Evolutionary conservation across 768 basidiomycete species (phyloP).

Genomic region (Mycena floridula): DNA sequence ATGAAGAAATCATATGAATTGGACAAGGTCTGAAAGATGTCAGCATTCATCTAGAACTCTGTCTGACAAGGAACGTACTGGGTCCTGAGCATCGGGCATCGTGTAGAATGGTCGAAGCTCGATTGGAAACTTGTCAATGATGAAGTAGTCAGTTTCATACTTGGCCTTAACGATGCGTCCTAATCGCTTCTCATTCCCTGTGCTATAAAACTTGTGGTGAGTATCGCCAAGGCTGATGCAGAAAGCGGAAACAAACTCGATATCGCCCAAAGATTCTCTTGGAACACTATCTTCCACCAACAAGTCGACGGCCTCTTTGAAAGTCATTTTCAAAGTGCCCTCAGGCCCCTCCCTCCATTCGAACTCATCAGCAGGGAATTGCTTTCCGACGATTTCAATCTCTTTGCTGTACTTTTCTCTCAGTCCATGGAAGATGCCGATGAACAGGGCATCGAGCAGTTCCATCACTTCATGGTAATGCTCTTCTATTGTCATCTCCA

Average conservation of each 20-base stretch:
- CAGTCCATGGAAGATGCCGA: constrained; percentile 81
- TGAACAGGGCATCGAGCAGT: constrained; percentile 79
- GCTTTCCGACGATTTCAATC: constrained; percentile 72
- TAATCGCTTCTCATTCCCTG: constrained; percentile 91
- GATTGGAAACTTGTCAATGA: constrained; percentile 98
- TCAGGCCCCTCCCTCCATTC: constrained; percentile 89
- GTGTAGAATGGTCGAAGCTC: constrained; percentile 97
- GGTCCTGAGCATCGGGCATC: constrained; percentile 93
- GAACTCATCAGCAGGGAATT: constrained; percentile 96
- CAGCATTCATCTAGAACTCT: no score
- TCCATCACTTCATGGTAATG: constrained; percentile 99
- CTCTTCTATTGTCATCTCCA: constrained; percentile 98
- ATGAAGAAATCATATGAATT: no score
- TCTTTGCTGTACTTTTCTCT: constrained; percentile 73
- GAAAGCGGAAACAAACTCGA: constrained; percentile 49
- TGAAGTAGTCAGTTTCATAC: constrained; percentile 97
- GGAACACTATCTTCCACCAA: constrained; percentile 82
- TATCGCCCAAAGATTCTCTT: constrained; percentile 78
- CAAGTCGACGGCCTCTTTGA: constrained; percentile 83
- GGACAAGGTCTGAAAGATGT: no score
- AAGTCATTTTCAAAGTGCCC: constrained; percentile 80
- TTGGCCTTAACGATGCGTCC: constrained; percentile 87
- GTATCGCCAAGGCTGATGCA: background rate
- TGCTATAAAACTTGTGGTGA: constrained; percentile 42
- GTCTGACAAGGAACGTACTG: no score